A percentile compares a stretch with the other conserved stretches of the same genome.
Conservation (phyloP, 2,329 filamentous ascomycete genomes). For the Penicillium italicum region DNA sequence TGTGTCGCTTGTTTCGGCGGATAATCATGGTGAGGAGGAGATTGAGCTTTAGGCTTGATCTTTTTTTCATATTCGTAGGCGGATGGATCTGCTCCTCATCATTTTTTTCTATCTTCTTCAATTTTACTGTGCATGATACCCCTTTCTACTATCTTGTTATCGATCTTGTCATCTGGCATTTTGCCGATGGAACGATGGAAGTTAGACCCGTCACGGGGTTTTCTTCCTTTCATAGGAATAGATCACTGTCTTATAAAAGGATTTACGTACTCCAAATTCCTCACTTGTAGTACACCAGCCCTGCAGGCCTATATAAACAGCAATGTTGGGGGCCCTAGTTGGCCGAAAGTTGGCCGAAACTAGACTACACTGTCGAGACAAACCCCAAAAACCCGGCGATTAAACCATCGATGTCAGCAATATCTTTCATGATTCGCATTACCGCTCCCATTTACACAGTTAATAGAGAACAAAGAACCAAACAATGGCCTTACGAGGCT, state of each 20-base stretch:
- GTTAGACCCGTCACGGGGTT: background rate
- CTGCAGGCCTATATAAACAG: background rate
- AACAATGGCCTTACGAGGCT: background rate
- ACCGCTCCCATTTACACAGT: background rate
- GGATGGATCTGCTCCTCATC: background rate
- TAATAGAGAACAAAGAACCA: background rate
- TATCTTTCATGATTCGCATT: background rate
- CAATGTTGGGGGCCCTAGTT: background rate
- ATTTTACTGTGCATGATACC: slow-evolving; percentile 1
- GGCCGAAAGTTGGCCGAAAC: background rate
- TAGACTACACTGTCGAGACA: background rate
- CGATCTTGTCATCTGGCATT: background rate
- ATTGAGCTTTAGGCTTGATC: slow-evolving; percentile 36
- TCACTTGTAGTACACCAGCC: background rate
- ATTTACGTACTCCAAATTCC: background rate
- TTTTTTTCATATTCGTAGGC: background rate
- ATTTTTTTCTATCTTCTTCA: background rate
- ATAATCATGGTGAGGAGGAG: slow-evolving; percentile 44
- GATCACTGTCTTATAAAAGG: background rate
- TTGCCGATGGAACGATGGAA: background rate
- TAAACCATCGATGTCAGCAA: background rate
- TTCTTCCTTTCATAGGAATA: background rate
- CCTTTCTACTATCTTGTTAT: background rate
- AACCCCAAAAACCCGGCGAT: background rate
- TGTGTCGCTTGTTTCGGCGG: slow-evolving; percentile 43